Percentiles rank a stretch among this genome's conserved stretches.
phyloP scores from a whole-genome alignment of 805 yeast genomes.

The Ascoidea rubescens region DNA sequence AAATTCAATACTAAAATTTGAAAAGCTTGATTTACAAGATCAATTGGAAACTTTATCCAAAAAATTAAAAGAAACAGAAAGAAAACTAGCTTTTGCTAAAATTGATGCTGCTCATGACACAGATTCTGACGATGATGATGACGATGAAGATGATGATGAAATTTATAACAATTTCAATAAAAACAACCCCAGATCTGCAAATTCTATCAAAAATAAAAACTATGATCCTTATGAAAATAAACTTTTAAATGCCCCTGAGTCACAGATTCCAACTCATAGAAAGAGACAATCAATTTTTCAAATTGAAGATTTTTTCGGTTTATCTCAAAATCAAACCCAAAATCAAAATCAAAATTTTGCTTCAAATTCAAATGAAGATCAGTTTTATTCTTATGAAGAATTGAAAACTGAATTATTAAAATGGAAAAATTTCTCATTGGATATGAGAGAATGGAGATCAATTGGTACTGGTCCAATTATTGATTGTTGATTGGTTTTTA shows the following conservation, averaged over 20 bases:
- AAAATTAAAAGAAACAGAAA: constrained; percentile 15
- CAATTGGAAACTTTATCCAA: constrained; percentile 19
- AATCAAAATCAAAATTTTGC: neutral
- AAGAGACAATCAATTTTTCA: no score
- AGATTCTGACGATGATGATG: constrained; percentile 6
- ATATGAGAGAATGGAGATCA: constrained; percentile 73
- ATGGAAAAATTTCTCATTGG: constrained; percentile 81
- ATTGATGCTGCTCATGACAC: constrained; percentile 15
- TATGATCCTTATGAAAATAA: no score
- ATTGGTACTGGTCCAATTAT: constrained; percentile 52
- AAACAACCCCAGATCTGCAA: no score
- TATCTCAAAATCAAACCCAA: constrained; percentile 7
- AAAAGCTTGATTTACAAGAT: constrained; percentile 23
- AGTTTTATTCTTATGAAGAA: constrained; percentile 19
- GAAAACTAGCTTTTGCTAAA: constrained; percentile 12
- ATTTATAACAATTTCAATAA: no score
- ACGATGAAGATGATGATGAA: constrained; percentile 1
- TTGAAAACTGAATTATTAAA: constrained; percentile 43
- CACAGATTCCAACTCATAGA: no score
- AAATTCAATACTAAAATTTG: constrained; percentile 19
- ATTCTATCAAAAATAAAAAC: no score
- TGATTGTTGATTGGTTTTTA: constrained; percentile 21
- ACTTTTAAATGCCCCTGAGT: no score
- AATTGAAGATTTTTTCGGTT: no score
- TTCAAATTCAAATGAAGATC: neutral